Evolutionary conservation across 2,329 filamentous ascomycete species (phyloP), one percentile per base, ranked within the genome.

Genomic region (Curvularia sp.): DNA sequence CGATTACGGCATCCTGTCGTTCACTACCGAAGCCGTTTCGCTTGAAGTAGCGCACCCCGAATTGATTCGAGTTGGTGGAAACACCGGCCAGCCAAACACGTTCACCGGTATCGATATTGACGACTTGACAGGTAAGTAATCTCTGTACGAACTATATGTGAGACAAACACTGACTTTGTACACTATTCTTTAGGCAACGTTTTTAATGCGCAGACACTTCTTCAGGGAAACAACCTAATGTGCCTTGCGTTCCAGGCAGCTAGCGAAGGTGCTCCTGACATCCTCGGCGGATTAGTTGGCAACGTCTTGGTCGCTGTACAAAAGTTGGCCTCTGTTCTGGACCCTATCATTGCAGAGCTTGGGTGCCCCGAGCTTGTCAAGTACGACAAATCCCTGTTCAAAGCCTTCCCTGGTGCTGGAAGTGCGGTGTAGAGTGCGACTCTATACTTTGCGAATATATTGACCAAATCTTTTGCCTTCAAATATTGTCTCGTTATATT

Each of bases 241-340:
- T 68, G 66, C 47, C 64, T 67, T 41, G 56, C 63, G 7, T 51
- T 68, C 26, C 64, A 67, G 35, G 62, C 62, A 4, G 58, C 60
- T 9, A 48, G 63, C 35, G 55, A 61, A 4, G 64, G 57, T 5
- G 48, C 57, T 1, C 66, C 66, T 18, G 58, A 64, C 28, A 61
- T 67, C 38, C 38, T 47, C 42, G 60, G 61, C 10, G 62, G 61
- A 13, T 61, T 68, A 5, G 43, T 68, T 9, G 64, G 64, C 22
- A 41, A 54, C 26, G 58, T 64, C 18, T 55, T 63, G 31, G 54
- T 60, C 24, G 59, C 64, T 18, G 59, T 68, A n/a, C 57, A 57
- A 26, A 64, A 62, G 59, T 48, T 58, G 39, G 63, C 53, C 0
- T 52, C 66, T 43, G 62, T 59, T 24, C 57, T 68, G 3, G 55